These are phyloP conservation scores for Fonsecaea multimorphosa DNA, from an alignment of 2,329 filamentous ascomycete species.

Conservation along the genomic window DNA sequence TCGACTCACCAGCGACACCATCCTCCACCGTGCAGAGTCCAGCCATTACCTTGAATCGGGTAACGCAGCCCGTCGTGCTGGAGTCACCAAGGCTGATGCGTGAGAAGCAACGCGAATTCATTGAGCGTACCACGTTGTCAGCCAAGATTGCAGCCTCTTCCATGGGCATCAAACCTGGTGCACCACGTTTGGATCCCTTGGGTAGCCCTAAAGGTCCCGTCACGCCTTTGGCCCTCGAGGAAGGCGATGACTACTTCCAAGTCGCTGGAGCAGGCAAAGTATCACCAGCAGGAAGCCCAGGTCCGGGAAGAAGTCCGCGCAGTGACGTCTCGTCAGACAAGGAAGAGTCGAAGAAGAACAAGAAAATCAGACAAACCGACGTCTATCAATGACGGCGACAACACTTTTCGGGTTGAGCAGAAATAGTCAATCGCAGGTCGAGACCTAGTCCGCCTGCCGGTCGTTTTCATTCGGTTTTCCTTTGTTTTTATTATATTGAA, in stretches of 20 bases:
- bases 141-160: slow-evolving; percentile 42
- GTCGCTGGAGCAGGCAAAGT: slow-evolving; percentile 34
- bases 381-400: slow-evolving; percentile 28
- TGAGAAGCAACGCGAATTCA: slow-evolving; percentile 52
- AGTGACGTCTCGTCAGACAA: slow-evolving; percentile 31
- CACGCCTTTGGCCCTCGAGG: slow-evolving; percentile 51
- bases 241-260: slow-evolving; percentile 48
- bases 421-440: background rate
- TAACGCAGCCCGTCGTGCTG: slow-evolving; percentile 42
- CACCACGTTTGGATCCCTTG: slow-evolving; percentile 53
- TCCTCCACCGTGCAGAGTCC: slow-evolving; percentile 43
- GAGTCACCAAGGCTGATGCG: slow-evolving; percentile 46
- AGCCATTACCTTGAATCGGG: slow-evolving; percentile 39
- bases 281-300: slow-evolving; percentile 43
- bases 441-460: background rate
- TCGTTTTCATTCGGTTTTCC: background rate
- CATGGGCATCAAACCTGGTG: slow-evolving; percentile 47
- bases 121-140: slow-evolving; percentile 46
- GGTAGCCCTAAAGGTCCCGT: slow-evolving; percentile 53
- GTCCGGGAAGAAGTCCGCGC: slow-evolving; percentile 29
- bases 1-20: slow-evolving; percentile 42
- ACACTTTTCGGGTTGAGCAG: background rate
- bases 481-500: background rate
- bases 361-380: slow-evolving; percentile 31
- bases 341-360: slow-evolving; percentile 30